Evolutionary conservation across 257 asterid species (phyloP).

Genomic region (Haberlea rhodopensis): DNA sequence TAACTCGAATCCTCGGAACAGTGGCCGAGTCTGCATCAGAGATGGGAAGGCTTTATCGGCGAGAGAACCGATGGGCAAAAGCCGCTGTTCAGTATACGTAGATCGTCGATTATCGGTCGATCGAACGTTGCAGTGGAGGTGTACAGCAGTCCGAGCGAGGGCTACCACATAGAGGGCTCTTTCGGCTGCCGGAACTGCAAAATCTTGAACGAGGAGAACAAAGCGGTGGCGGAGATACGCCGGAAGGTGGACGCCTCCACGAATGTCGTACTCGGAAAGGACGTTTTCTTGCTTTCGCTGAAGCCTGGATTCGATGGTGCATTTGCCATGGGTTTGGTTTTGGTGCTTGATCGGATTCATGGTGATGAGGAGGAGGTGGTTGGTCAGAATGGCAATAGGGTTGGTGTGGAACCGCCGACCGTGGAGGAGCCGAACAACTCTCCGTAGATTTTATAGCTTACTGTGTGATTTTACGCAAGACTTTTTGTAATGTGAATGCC

Average conservation of each 20-base stretch:
- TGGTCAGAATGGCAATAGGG: neutral
- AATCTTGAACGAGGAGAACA: slow-evolving; percentile 33
- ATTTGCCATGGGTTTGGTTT: slow-evolving; percentile 69
- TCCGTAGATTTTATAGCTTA: neutral
- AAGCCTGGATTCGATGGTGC: slow-evolving; percentile 66
- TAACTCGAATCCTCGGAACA: slow-evolving; percentile 15
- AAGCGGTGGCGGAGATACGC: slow-evolving; percentile 63
- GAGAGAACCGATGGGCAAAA: slow-evolving; percentile 51
- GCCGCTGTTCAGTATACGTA: slow-evolving; percentile 54
- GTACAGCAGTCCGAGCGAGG: slow-evolving; percentile 42
- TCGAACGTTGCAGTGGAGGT: slow-evolving; percentile 45
- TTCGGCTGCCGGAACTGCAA: slow-evolving; percentile 56
- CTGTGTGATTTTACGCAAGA: no score
- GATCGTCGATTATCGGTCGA: slow-evolving; percentile 64
- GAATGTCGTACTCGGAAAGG: slow-evolving; percentile 62
- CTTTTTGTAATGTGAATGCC: no score
- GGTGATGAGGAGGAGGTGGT: slow-evolving; percentile 21
- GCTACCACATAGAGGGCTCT: slow-evolving; percentile 64
- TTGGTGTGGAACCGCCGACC: neutral
- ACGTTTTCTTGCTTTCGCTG: slow-evolving; percentile 47
- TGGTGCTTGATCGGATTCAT: slow-evolving; percentile 59
- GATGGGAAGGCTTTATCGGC: slow-evolving; percentile 76
- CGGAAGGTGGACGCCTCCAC: slow-evolving; percentile 60
- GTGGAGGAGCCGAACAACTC: neutral
- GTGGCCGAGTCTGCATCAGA: slow-evolving; percentile 75